Percentiles rank a stretch among this genome's conserved stretches.
Evolutionary conservation across 2,329 filamentous ascomycete genomes (phyloP).

Genomic region (Aquanectria penicillioides): DNA sequence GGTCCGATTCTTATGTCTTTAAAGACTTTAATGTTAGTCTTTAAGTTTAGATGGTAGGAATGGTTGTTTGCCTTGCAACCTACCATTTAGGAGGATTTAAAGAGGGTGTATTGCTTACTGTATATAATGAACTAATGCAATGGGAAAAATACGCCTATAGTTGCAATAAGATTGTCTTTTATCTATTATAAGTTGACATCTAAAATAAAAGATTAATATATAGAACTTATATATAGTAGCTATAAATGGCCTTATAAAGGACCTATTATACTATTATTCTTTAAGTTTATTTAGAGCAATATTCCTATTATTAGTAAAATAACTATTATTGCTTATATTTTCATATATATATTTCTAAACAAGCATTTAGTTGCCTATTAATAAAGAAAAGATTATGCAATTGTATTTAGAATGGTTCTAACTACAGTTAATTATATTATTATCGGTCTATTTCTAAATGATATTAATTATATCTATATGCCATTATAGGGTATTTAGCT

Average conservation of each 20-base stretch:
- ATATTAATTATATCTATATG: slow-evolving; percentile 74
- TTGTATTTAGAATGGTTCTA: slow-evolving; percentile 72
- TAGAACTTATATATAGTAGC: neutral
- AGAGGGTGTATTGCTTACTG: slow-evolving; percentile 77
- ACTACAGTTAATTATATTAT: slow-evolving; percentile 76
- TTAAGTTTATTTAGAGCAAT: slow-evolving; percentile 39
- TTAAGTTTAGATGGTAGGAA: slow-evolving; percentile 75
- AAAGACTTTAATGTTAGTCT: slow-evolving; percentile 83
- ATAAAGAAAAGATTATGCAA: slow-evolving; percentile 64
- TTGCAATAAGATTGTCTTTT: slow-evolving; percentile 77
- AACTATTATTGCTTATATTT: slow-evolving; percentile 75
- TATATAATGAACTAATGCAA: slow-evolving; percentile 76
- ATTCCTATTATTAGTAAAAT: slow-evolving; percentile 73
- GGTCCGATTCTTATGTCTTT: slow-evolving; percentile 80
- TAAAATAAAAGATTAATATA: neutral
- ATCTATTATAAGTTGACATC: slow-evolving; percentile 61
- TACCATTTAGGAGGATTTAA: slow-evolving; percentile 78
- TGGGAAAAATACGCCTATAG: slow-evolving; percentile 82
- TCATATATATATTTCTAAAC: slow-evolving; percentile 58
- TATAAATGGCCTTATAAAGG: slow-evolving; percentile 67
- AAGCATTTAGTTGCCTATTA: rapidly evolving
- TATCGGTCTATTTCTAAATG: slow-evolving; percentile 77
- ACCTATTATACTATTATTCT: slow-evolving; percentile 68
- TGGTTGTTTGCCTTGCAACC: slow-evolving; percentile 73
- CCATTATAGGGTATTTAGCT: slow-evolving; percentile 73